Conservation (phyloP, 2,329 filamentous ascomycete species). For the Neofusicoccum umdonicola region DNA sequence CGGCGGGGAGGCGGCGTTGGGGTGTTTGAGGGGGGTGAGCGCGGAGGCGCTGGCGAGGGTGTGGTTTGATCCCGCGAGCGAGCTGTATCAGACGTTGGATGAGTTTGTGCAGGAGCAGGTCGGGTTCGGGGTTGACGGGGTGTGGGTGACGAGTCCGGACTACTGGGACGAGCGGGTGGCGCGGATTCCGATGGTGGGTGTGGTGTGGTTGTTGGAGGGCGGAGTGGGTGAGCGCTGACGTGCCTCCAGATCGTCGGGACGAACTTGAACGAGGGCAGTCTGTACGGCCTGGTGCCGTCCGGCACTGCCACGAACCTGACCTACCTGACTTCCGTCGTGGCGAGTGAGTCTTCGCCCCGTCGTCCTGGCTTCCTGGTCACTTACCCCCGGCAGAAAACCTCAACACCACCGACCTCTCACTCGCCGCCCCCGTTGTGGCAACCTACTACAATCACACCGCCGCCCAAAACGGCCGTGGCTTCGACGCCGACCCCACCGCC, state of each 20-base stretch:
- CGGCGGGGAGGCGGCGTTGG: neutral
- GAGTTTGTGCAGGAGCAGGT: conserved; percentile 1
- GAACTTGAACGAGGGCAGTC: conserved; percentile 5
- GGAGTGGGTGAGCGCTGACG: neutral
- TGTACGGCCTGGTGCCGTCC: neutral
- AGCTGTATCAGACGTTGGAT: neutral
- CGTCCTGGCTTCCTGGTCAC: neutral
- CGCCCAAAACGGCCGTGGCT: conserved; percentile 5
- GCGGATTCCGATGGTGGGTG: conserved; percentile 2
- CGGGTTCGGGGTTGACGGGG: conserved; percentile 1
- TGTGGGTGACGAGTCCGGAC: neutral
- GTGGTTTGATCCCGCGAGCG: neutral
- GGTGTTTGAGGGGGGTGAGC: conserved; percentile 16
- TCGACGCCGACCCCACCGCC: conserved; percentile 4
- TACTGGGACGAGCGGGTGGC: neutral
- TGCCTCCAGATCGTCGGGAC: neutral
- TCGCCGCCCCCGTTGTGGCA: neutral
- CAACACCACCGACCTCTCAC: neutral
- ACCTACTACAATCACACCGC: conserved; percentile 8
- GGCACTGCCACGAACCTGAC: neutral
- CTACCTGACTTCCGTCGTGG: neutral
- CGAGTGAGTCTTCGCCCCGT: neutral
- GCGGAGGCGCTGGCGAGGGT: conserved; percentile 23
- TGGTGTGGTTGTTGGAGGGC: neutral
- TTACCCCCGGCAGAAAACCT: neutral